A percentile compares a stretch with the other conserved stretches of the same genome.
phyloP scores from a whole-genome alignment of 176 grass and related monocot species.

The Carex pumila region DNA sequence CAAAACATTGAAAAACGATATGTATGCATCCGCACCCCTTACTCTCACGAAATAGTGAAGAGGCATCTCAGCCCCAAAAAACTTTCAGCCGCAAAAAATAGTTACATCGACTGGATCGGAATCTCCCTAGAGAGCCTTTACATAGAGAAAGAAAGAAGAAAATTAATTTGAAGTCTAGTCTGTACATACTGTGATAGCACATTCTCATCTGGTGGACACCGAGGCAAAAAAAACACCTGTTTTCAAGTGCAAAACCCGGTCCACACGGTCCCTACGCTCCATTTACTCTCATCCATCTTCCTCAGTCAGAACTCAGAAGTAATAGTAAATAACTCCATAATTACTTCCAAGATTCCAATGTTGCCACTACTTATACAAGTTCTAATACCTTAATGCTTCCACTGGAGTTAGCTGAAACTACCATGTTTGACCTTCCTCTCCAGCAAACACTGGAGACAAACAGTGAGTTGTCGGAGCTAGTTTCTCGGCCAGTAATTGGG shows the following conservation, averaged over 20 bases:
- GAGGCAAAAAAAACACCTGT: background rate
- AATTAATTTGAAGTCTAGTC: background rate
- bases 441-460: slow-evolving; percentile 95
- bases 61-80: background rate
- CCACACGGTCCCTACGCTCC: background rate
- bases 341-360: slow-evolving; percentile 9
- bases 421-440: slow-evolving; percentile 90
- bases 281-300: background rate
- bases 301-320: background rate
- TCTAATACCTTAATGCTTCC: slow-evolving; percentile 96
- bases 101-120: slow-evolving; percentile 16
- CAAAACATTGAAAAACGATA: background rate
- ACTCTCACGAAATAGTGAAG: background rate
- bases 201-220: background rate
- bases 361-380: slow-evolving; percentile 48
- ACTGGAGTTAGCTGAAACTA: slow-evolving; percentile 79
- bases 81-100: background rate
- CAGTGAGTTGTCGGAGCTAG: slow-evolving; percentile 59
- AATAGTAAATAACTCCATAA: background rate
- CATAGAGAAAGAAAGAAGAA: background rate
- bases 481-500: slow-evolving; percentile 83
- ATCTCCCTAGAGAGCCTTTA: slow-evolving; percentile 10
- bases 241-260: slow-evolving; percentile 7
- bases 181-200: background rate
- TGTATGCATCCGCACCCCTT: background rate